These are phyloP conservation scores for Haematococcus sp. DNA, from an alignment of 139 green algal genomes.

Conservation along the genomic window DNA sequence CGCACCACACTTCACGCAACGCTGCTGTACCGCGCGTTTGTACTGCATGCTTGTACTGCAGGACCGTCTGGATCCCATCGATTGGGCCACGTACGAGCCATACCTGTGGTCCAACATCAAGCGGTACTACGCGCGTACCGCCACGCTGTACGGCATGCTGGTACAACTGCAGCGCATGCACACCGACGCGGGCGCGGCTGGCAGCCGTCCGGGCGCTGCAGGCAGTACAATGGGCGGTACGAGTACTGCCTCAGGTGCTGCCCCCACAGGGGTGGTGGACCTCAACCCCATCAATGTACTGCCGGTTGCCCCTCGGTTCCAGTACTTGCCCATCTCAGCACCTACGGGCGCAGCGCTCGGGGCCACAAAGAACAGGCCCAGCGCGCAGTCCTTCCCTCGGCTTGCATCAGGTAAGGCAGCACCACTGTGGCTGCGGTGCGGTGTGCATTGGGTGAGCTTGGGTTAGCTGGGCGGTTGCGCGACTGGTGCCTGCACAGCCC, in stretches of 20 bases:
- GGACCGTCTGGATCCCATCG: slow-evolving; percentile 91
- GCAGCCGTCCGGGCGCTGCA: not conserved
- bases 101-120: slow-evolving; percentile 82
- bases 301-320: slow-evolving; percentile 68
- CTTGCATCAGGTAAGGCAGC: not conserved
- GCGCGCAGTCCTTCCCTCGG: not conserved
- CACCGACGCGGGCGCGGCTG: slow-evolving; percentile 17
- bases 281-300: slow-evolving; percentile 78
- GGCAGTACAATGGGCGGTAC: not conserved
- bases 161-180: slow-evolving; percentile 46
- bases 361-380: not conserved
- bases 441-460: too few species aligned
- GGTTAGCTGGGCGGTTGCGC: too few species aligned
- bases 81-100: slow-evolving; percentile 97
- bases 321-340: slow-evolving; percentile 82
- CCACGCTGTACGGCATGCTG: slow-evolving; percentile 76
- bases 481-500: not conserved
- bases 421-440: too few species aligned
- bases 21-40: too few species aligned
- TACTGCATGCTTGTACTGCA: slow-evolving; percentile 20
- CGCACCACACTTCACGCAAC: too few species aligned
- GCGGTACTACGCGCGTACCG: slow-evolving; percentile 57
- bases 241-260: too few species aligned
- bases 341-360: not conserved
- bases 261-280: slow-evolving; percentile 32